Percentiles rank a stretch among this genome's conserved stretches.
These are phyloP conservation scores for Debaryomyces tyrocola DNA, from an alignment of 805 yeast genomes.

Conservation along the genomic window DNA sequence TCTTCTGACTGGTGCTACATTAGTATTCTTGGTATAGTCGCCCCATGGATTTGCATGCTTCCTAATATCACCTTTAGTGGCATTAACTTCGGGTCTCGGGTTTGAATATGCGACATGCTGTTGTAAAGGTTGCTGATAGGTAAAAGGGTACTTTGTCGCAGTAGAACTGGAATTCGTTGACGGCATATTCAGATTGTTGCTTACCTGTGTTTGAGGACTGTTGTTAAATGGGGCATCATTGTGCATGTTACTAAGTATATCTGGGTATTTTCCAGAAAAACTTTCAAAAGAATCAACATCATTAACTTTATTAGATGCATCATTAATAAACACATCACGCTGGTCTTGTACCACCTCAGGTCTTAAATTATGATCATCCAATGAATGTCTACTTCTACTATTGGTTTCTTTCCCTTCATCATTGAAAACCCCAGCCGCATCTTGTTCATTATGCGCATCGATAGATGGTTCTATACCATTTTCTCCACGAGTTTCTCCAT, in stretches of 20 bases:
- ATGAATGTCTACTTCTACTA: too few species aligned
- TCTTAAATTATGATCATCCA: too few species aligned
- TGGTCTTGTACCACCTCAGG: too few species aligned
- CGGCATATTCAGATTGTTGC: too few species aligned
- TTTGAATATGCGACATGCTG: background rate
- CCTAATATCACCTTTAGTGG: background rate
- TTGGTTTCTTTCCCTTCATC: background rate
- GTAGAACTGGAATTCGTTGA: too few species aligned
- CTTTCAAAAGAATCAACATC: background rate
- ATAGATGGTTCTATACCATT: background rate
- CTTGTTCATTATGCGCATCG: background rate
- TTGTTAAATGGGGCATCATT: too few species aligned
- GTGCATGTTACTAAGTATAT: too few species aligned
- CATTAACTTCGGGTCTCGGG: background rate
- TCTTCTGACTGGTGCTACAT: background rate
- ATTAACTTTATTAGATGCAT: background rate
- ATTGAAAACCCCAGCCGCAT: background rate
- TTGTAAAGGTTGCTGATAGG: too few species aligned
- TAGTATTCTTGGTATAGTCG: slow-evolving; percentile 17
- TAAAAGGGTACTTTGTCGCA: too few species aligned
- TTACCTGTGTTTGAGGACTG: too few species aligned
- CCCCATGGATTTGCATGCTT: slow-evolving; percentile 37
- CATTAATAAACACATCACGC: background rate
- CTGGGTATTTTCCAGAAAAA: background rate
- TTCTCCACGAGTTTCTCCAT: too few species aligned